Base-by-base conservation (phyloP, 2,329 filamentous ascomycete genomes). In the Alternaria ventricosa region DNA sequence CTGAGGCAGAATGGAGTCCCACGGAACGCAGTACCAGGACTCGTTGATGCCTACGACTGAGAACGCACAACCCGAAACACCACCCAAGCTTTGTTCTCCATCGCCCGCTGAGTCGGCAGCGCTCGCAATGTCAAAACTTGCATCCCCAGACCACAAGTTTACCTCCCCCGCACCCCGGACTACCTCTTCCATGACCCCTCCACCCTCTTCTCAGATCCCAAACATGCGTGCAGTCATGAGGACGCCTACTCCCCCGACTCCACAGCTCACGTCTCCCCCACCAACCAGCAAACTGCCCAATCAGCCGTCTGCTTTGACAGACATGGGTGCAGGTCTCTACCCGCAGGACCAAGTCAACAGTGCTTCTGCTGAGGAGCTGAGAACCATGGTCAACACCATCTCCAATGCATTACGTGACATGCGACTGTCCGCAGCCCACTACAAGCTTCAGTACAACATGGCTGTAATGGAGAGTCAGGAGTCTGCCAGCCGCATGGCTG, bases 381-480 rank as follows among this genome's bases (percentile, higher is more conserved):
- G 87, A 23, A 77, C 76, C 47, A 87, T 88, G 72, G 83, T 87
- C 33, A 81, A 83, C 13, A 78, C 81, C 46, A 81, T 90, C 12
- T 82, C 87, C 25, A 78, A 80, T 11, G 82, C 86, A 15, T 78
- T 89, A n/a, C 84, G 86, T 66, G 89, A 91, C 69, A 86, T 88
- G 60, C 92, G 96, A 74, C 94, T 94, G 84, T 92, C 94, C 63
- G 90, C 92, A 15, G 92, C 94, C 30, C 94, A 97, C 78, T 91
- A 96, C 82, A 96, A 96, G 81, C 84, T 98, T 58, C 95, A 97
- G 78, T 92, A 94, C 76, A 94, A 91, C 71, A 87, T 97, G 75
- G 86, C 97, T 27, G 89, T 88, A 55, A 89, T 97, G 68, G 93
- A 97, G 75, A 94, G 92, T 58, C 89, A 91, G 53, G 93, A 97